These are phyloP conservation scores for Sporothrix pallida DNA, from an alignment of 2,329 filamentous ascomycete species.

Conservation along the genomic window DNA sequence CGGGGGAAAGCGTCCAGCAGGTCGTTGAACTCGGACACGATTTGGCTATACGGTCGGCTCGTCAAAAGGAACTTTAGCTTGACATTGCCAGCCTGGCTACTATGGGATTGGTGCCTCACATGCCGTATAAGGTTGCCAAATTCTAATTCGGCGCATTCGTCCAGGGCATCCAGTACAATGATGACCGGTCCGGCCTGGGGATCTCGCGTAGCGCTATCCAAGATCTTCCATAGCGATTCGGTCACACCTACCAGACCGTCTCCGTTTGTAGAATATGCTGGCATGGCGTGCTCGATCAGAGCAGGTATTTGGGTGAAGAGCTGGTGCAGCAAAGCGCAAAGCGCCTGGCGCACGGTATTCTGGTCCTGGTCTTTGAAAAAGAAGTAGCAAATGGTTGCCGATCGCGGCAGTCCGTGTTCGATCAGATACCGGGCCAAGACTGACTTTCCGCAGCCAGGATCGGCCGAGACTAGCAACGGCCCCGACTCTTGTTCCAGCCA, in stretches of 20 bases:
- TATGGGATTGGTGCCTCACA: not conserved
- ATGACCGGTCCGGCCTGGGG: conserved; percentile 42
- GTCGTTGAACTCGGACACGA: conserved; percentile 24
- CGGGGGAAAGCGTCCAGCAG: conserved; percentile 24
- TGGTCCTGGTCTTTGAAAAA: conserved; percentile 52
- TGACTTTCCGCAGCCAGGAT: conserved; percentile 50
- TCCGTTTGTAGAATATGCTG: conserved; percentile 41
- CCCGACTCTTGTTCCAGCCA: conserved; percentile 44
- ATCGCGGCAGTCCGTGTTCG: conserved; percentile 40
- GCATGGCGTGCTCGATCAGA: conserved; percentile 46
- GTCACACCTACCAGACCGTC: conserved; percentile 38
- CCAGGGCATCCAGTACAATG: conserved; percentile 50
- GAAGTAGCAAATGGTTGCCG: conserved; percentile 48
- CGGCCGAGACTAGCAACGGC: conserved; percentile 46
- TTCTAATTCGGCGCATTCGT: conserved; percentile 40
- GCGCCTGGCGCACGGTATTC: conserved; percentile 44
- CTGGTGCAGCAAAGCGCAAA: conserved; percentile 51
- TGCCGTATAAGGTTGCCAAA: conserved; percentile 3
- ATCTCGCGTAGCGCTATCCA: conserved; percentile 42
- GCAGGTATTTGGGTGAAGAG: conserved; percentile 44
- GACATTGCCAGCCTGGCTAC: not conserved
- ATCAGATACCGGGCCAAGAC: conserved; percentile 47
- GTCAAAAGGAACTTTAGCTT: conserved; percentile 32
- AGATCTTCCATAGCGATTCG: conserved; percentile 45
- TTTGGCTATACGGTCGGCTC: conserved; percentile 31